phyloP scores from a whole-genome alignment of 2,329 filamentous ascomycete species.

The Coniochaeta ligniaria region DNA sequence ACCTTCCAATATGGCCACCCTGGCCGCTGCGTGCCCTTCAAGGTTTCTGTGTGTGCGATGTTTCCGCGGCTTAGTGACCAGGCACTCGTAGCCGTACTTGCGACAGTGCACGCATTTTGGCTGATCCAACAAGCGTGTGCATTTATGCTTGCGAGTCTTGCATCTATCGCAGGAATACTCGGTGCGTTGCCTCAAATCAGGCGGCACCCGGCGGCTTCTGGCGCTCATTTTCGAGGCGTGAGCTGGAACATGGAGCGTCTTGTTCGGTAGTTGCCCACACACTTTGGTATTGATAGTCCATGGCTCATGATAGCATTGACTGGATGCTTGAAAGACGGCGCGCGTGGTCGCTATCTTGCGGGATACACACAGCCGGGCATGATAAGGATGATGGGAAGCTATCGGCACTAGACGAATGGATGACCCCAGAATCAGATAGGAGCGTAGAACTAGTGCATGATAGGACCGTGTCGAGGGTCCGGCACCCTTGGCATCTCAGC shows the following conservation, averaged over 20 bases:
- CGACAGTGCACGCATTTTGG: conserved; percentile 32
- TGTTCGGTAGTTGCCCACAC: background rate
- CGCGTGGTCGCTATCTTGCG: no score
- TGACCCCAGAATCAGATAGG: no score
- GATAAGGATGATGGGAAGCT: no score
- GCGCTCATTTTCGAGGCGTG: background rate
- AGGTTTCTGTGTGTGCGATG: conserved; percentile 33
- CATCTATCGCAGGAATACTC: conserved; percentile 37
- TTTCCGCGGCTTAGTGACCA: conserved; percentile 35
- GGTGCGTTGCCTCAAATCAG: conserved; percentile 34
- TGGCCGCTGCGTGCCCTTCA: conserved; percentile 29
- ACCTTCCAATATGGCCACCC: conserved; percentile 31
- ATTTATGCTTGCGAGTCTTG: conserved; percentile 38
- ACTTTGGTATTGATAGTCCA: no score
- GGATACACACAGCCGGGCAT: no score
- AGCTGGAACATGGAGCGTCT: background rate
- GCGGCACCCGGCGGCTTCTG: conserved; percentile 25
- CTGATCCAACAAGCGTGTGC: conserved; percentile 26
- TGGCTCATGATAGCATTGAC: no score
- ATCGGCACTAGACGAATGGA: no score
- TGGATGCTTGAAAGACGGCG: no score
- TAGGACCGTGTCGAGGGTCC: no score
- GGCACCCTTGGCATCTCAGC: no score
- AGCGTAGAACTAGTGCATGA: no score
- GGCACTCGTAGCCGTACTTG: conserved; percentile 30